Evolutionary conservation across 139 green algal genomes (phyloP), one percentile per base, ranked within the genome.

Genomic region (Picochlorum sp.): DNA sequence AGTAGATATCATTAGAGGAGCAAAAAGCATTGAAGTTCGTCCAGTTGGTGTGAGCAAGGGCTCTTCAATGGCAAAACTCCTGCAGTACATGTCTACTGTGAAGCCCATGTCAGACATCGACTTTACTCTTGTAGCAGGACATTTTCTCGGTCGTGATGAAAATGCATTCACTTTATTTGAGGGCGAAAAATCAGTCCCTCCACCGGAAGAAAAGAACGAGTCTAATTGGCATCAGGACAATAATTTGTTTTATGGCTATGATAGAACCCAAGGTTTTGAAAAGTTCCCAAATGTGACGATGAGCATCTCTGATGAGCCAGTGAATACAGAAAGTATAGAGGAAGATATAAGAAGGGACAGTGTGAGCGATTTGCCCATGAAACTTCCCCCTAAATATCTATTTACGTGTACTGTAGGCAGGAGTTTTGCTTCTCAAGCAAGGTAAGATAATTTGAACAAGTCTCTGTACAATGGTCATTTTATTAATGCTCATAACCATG

Each of bases 1-100:
- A 4, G 88, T 98, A 33, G 94, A 99, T 65, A 94, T 99, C 36
- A 85, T 99, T 32, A 81, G 89, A 61, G 87, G 85, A 35, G 62
- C 61, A 24, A 83, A 80, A 53, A 87, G 75, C 32, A 86, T 95
- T 33, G 87, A 95, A 65, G 85, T 91, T n/a, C 79, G 92, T 13
- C 89, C 92, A n/a, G 82, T 96, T 16, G 90, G 92, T 32, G 78
- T 99, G 22, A 90, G 80, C 59, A 99, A 99, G 79, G 92, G 93
- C 26, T 55, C 86, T 18, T 84, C 84, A 5, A 92, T 98, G 76
- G 78, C 89, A 65, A 75, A 82, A 35, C 79, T 96, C 30, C 33
- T 91, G 43, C 33, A 66, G 14, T 60, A 72, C 53, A 77, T 86
- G 63, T 58, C 49, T 30, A 47, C 22, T 26, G 35, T 52, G 20